Conservation (phyloP, 768 basidiomycete species). For the Sistotremastrum niveocremeum region DNA sequence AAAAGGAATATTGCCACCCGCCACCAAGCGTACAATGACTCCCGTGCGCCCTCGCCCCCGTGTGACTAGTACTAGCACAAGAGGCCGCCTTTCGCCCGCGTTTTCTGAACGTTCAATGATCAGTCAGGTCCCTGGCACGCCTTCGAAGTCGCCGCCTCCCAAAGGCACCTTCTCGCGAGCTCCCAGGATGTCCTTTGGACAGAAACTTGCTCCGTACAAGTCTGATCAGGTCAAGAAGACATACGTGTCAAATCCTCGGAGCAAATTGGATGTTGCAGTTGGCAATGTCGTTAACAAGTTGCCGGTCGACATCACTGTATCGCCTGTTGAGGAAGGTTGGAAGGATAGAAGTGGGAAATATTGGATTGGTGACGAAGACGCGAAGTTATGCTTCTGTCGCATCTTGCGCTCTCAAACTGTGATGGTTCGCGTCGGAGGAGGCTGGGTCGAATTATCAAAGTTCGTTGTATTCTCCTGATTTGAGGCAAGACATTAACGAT, state of each 20-base stretch:
- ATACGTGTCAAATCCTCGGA: slow-evolving; percentile 82
- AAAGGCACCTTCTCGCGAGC: slow-evolving; percentile 56
- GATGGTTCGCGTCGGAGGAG: slow-evolving; percentile 94
- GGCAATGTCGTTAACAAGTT: slow-evolving; percentile 86
- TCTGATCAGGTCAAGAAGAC: slow-evolving; percentile 38
- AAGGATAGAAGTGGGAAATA: slow-evolving; percentile 89
- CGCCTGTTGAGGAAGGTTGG: slow-evolving; percentile 76
- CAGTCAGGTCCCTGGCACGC: slow-evolving; percentile 31
- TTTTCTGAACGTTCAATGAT: slow-evolving; percentile 42
- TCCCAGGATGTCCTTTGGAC: slow-evolving; percentile 51
- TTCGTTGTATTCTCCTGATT: slow-evolving; percentile 23
- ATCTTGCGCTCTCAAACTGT: slow-evolving; percentile 85
- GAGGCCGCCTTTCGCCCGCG: slow-evolving; percentile 42
- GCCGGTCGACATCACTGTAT: slow-evolving; percentile 70
- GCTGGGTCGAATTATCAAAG: slow-evolving; percentile 88
- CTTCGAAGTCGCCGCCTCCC: slow-evolving; percentile 28
- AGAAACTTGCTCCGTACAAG: slow-evolving; percentile 22
- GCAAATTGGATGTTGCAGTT: slow-evolving; percentile 83
- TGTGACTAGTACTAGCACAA: slow-evolving; percentile 1
- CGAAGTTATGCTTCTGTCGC: slow-evolving; percentile 83
- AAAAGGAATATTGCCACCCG: not conserved
- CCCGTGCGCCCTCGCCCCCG: slow-evolving; percentile 17
- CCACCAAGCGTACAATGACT: too few relatives aligned
- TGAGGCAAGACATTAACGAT: not conserved
- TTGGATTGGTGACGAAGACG: slow-evolving; percentile 89